Evolutionary conservation across 2,329 filamentous ascomycete species (phyloP).

Genomic region (Cytospora paraplurivora): DNA sequence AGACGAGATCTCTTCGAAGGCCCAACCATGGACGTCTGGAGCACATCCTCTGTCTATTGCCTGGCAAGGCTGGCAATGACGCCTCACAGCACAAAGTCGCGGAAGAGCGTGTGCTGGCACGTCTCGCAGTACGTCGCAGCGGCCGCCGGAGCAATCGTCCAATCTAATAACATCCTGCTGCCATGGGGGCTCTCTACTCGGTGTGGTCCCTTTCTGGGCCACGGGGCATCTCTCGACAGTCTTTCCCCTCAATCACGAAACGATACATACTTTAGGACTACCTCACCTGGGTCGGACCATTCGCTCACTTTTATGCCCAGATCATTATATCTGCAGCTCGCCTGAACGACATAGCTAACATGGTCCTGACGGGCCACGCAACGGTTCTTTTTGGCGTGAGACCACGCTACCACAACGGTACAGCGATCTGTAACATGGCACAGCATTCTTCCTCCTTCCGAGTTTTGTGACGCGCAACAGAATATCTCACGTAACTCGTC

Average conservation of each 20-base stretch:
- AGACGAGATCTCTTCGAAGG: neutral
- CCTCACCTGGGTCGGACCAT: neutral
- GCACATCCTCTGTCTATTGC: neutral
- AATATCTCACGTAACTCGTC: constrained; percentile 22
- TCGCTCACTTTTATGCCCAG: too few relatives aligned
- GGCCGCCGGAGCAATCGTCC: neutral
- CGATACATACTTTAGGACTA: neutral
- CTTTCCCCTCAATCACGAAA: neutral
- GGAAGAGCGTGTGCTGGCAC: constrained; percentile 5
- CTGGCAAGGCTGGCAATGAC: neutral
- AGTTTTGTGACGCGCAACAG: constrained; percentile 8
- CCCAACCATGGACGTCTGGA: neutral
- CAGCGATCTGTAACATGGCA: constrained; percentile 9
- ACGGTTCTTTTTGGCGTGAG: neutral
- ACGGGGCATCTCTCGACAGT: neutral
- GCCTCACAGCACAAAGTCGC: neutral
- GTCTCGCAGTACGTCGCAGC: neutral
- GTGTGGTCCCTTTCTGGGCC: neutral
- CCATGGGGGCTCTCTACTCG: neutral
- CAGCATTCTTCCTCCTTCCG: constrained; percentile 18
- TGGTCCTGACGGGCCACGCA: neutral
- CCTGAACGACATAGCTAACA: neutral
- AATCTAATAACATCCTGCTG: neutral
- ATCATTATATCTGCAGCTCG: too few relatives aligned
- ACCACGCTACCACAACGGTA: constrained; percentile 5